Base-by-base conservation (phyloP, 179 eudicot genomes). In the Nepenthes alata region DNA sequence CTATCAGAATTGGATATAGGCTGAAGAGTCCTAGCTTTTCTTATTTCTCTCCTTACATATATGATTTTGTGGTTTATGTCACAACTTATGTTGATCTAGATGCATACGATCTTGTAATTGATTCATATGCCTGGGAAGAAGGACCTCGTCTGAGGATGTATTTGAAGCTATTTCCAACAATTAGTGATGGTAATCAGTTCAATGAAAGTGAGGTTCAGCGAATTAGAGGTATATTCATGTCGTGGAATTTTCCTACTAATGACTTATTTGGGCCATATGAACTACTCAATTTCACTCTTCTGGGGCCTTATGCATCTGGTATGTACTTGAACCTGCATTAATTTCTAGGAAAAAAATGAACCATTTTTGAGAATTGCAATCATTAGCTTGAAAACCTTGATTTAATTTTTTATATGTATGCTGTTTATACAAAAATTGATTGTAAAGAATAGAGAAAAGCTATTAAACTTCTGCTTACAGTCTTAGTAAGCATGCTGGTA, bases 221-320 rank as follows among this genome's bases (percentile, higher is more conserved):
- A 15, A 75, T 87, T 11, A 75, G 80, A 58, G 58, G 39, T 67
- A 75, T 71, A 11, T 87, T 78, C 57, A 63, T 83, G 50, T 67
- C 81, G 13, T 87, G 95, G 95, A 52, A 70, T 6, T 82, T 87
- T 70, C 74, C 69, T 55, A 71, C 71, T 12, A 74, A 55, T 62
- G 88, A 85, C 69, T 73, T 85, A 8, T 82, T 85, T 72, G 95
- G 95, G 61, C 95, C 95, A 35, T 82, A 85, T 78, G 95, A 87
- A 64, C 88, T 85, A 66, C 85, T 85, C 67, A 79, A 80, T 79
- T 85, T 85, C 76, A 85, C 85, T 63, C 91, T 85, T 34, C 61
- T 76, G 62, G 95, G 87, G 66, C 86, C 91, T 61, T 82, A 87
- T 59, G 47, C 72, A 58, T 57, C 71, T 39, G 77, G 95, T 83